Base-by-base conservation (phyloP, 2,329 filamentous ascomycete species). In the Aspergillus candidus region DNA sequence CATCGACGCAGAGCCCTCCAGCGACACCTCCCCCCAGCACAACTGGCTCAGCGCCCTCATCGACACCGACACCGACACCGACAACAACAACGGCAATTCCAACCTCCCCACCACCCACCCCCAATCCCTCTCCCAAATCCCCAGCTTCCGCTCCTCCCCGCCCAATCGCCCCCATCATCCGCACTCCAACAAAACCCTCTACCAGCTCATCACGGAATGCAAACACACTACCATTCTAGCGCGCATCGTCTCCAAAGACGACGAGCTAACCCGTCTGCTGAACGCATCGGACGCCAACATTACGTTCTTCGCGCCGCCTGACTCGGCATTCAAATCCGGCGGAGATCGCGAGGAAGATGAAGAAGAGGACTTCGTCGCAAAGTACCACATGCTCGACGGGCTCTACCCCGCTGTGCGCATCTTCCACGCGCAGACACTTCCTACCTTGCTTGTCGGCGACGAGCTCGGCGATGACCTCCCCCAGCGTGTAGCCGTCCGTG, bases 301-400 rank as follows among this genome's bases (percentile, higher is more conserved):
- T 59, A 95, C 90, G 1, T 67, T 93, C 40, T 94, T 95, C 57
- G 85, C 86, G 2, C 90, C 90, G 0, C 81, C 79, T 1, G 80
- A 95, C 62, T 71, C 75, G 39, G 88, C 88, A 0, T 91, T 96
- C 55, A 79, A 84, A 27, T 27, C 22, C 22, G 73, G 40, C 13
- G 29, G 37, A n/a, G 36, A 38, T 11, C 14, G 46, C 17, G 38
- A 31, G 11, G 3, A 44, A n/a, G 12, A 44, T 8, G 11, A 42
- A 12, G 29, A 35, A 11, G 15, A 32, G 33, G 18, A 86, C 69
- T 73, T 75, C 41, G 60, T 90, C 5, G 68, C 94, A 1, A 67
- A 77, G 36, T 95, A 96, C 67, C 89, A 95, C 56, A 69, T 94
- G 50, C 78, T 80, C 0, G 69, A 79, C 1, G 83, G 82, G 18